phyloP scores from a whole-genome alignment of 805 yeast species.

The Pichia phayaonensis region DNA sequence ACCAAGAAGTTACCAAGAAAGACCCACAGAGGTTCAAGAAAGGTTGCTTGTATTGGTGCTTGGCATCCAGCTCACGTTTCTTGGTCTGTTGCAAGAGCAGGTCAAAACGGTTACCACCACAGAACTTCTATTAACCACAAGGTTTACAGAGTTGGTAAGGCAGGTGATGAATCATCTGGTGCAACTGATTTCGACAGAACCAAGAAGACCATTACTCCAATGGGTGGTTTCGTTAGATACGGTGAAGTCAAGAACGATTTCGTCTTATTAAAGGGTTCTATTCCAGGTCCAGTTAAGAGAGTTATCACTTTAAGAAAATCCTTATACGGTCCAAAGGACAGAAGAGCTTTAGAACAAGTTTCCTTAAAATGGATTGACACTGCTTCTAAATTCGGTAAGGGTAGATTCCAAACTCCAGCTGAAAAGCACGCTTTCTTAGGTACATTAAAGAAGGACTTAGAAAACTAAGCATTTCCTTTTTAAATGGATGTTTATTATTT shows the following conservation, averaged over 20 bases:
- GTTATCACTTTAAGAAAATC: conserved; percentile 98
- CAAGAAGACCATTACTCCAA: conserved; percentile 98
- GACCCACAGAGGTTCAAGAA: conserved; percentile 99
- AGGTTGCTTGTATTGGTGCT: conserved; percentile 99
- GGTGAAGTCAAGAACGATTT: conserved; percentile 98
- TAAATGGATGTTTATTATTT: background rate
- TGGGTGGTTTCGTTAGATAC: conserved; percentile 99
- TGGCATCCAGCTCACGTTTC: conserved; percentile 99
- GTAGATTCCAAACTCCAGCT: conserved; percentile 99
- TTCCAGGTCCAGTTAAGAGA: conserved; percentile 99
- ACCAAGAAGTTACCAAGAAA: conserved; percentile 99
- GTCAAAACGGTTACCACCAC: conserved; percentile 99
- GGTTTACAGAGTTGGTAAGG: conserved; percentile 98
- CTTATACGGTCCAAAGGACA: conserved; percentile 93
- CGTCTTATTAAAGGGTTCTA: conserved; percentile 95
- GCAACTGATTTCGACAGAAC: conserved; percentile 99
- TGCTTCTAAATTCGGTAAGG: conserved; percentile 99
- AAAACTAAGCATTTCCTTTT: conserved; percentile 9
- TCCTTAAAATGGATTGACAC: conserved; percentile 99
- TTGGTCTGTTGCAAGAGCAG: conserved; percentile 99
- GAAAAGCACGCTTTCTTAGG: conserved; percentile 99
- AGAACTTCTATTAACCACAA: conserved; percentile 99
- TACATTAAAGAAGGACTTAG: conserved; percentile 97
- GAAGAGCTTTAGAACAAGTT: conserved; percentile 95
- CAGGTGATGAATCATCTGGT: conserved; percentile 88